Percentiles rank a stretch among this genome's conserved stretches.
Conservation (phyloP, 1,139 yeast species). For the Entelexis sorbosivorans region DNA sequence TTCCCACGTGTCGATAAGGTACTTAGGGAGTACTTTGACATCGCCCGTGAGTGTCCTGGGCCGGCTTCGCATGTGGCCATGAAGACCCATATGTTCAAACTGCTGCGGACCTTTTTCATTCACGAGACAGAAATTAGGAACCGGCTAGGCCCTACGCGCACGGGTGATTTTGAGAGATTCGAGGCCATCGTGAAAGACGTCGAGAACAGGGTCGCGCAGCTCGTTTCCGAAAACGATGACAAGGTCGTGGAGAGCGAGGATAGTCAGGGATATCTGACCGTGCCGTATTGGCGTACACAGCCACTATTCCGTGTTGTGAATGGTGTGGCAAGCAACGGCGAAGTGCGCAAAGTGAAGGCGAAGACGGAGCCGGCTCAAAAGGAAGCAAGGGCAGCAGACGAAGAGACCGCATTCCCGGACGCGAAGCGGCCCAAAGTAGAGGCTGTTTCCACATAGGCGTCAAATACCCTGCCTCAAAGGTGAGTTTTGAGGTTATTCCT, state of each 20-base stretch:
- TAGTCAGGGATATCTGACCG: slow-evolving; percentile 82
- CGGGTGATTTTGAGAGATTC: slow-evolving; percentile 42
- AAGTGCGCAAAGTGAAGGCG: slow-evolving; percentile 17
- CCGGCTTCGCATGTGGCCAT: slow-evolving; percentile 70
- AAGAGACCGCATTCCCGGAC: neutral
- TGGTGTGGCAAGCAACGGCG: slow-evolving; percentile 39
- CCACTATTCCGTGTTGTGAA: slow-evolving; percentile 84
- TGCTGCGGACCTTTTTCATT: slow-evolving; percentile 66
- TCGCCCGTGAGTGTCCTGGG: slow-evolving; percentile 56
- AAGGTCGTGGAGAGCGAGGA: slow-evolving; percentile 32
- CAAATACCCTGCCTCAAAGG: too few species aligned
- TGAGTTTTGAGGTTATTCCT: too few species aligned
- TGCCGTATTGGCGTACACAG: slow-evolving; percentile 97
- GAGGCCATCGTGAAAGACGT: slow-evolving; percentile 59
- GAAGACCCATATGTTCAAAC: slow-evolving; percentile 87
- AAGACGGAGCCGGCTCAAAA: slow-evolving; percentile 1
- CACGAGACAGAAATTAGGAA: slow-evolving; percentile 69
- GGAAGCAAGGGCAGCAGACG: neutral
- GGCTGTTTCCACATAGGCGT: neutral
- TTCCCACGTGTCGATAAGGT: slow-evolving; percentile 80
- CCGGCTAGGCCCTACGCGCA: slow-evolving; percentile 47
- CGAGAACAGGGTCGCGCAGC: slow-evolving; percentile 50
- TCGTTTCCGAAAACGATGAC: slow-evolving; percentile 43
- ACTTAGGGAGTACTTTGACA: slow-evolving; percentile 77
- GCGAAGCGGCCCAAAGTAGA: slow-evolving; percentile 2